Base-by-base conservation (phyloP, 2,329 filamentous ascomycete genomes). In the Exophiala calicioides region DNA sequence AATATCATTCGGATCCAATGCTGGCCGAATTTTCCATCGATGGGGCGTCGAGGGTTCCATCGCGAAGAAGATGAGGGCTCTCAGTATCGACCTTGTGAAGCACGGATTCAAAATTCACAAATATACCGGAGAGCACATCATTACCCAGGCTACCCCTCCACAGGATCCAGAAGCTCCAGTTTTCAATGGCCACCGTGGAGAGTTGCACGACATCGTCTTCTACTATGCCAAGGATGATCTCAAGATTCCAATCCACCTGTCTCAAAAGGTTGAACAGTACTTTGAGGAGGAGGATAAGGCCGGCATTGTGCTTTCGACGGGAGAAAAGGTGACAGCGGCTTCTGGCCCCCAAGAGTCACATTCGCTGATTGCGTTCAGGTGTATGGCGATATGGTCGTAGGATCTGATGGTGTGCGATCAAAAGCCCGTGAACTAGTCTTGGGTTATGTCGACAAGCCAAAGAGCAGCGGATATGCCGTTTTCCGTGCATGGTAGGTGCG, bases 51-150 rank as follows among this genome's bases (percentile, higher is more conserved):
- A 74, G 20, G 75, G 78, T 23, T 62, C 67, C 24, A 68, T 82
- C 7, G 68, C 70, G 5, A 62, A 65, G 34, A 68, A 69, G 33
- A 68, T 81, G 65, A 70, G 72, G 18, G 62, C 67, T 1, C 61
- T 81, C 5, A 77, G 74, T 53, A 80, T 80, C 51, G 71, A 80
- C 53, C 60, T 80, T 36, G 60, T 65, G 5, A 58, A 65, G 0
- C 76, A 82, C 48, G 79, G 80, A 31, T 83, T 82, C 65, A 76
- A 76, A 36, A 81, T 82, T 44, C 79, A 81, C 63, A 82, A 81
- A 55, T 82, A 71, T 50, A 79, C 80, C 21, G 79, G 79, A 24
- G 80, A 83, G 60, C 72, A 82, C 8, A 73, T 83, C 16, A 73
- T 77, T 44, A 79, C 80, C 47, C 80, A 84, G 47, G 62, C 58